phyloP scores from a whole-genome alignment of 1,284 basidiomycete genomes.

The Trichosporon faecale region DNA sequence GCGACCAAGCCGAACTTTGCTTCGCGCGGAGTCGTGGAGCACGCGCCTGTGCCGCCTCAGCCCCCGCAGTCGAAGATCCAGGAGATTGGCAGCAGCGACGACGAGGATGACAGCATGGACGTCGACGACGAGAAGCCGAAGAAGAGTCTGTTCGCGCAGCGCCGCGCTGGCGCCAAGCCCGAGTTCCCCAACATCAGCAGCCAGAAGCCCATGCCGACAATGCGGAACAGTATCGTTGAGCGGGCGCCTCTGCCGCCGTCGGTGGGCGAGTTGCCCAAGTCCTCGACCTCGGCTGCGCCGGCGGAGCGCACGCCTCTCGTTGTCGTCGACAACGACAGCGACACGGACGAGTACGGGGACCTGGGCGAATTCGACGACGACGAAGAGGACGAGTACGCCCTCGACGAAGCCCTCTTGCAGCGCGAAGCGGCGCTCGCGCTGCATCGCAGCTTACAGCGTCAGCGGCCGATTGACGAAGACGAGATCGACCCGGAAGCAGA shows the following conservation, averaged over 20 bases:
- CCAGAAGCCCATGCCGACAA: constrained; percentile 30
- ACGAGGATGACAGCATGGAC: constrained; percentile 12
- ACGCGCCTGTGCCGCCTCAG: background rate
- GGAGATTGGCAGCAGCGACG: background rate
- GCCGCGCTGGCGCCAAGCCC: constrained; percentile 15
- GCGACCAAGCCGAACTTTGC: constrained; percentile 4
- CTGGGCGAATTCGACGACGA: constrained; percentile 35
- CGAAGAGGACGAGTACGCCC: constrained; percentile 47
- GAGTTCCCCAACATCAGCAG: constrained; percentile 28
- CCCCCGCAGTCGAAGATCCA: background rate
- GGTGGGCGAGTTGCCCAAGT: constrained; percentile 1
- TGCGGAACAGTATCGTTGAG: constrained; percentile 37
- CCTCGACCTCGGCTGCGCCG: background rate
- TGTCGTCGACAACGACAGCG: constrained; percentile 27
- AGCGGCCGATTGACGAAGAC: constrained; percentile 27
- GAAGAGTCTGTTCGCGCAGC: constrained; percentile 39
- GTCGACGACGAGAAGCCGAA: constrained; percentile 21
- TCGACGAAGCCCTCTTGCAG: constrained; percentile 45
- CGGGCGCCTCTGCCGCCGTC: constrained; percentile 13
- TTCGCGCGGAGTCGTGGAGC: background rate
- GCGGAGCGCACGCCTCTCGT: background rate
- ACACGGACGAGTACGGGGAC: constrained; percentile 38
- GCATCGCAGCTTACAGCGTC: constrained; percentile 33
- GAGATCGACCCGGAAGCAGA: constrained; percentile 28
- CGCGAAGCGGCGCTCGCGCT: constrained; percentile 47